A percentile compares a stretch with the other conserved stretches of the same genome.
Evolutionary conservation across 495 filamentous ascomycete genomes (phyloP).

Genomic region (Aspergillus biplanus): DNA sequence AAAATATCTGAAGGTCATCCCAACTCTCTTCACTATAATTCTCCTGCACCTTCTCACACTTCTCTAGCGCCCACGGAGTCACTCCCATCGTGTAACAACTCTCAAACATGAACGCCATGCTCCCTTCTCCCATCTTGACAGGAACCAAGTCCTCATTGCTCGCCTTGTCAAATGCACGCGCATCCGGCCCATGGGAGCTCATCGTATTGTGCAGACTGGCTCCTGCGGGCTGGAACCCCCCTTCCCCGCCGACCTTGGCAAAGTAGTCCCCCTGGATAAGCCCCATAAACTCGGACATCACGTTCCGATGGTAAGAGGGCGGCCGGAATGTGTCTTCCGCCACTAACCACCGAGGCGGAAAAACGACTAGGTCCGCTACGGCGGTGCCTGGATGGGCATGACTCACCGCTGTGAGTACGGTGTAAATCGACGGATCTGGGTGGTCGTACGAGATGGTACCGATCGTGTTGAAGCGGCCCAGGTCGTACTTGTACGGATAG

Average conservation of each 20-base stretch:
- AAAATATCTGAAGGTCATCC: no score
- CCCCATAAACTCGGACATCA: conserved; percentile 72
- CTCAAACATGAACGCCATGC: conserved; percentile 73
- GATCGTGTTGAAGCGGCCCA: conserved; percentile 78
- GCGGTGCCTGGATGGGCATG: conserved; percentile 69
- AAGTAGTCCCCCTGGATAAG: conserved; percentile 67
- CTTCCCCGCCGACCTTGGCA: conserved; percentile 57
- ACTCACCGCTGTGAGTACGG: conserved; percentile 73
- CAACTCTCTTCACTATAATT: no score
- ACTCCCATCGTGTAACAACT: conserved; percentile 19
- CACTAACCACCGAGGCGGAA: conserved; percentile 82
- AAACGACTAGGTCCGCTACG: conserved; percentile 82
- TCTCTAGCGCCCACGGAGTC: no score
- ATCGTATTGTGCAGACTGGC: conserved; percentile 66
- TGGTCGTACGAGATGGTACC: conserved; percentile 77
- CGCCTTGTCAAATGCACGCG: conserved; percentile 59
- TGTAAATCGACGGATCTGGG: conserved; percentile 82
- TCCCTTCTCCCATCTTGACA: conserved; percentile 62
- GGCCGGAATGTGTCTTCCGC: conserved; percentile 80
- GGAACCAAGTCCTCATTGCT: conserved; percentile 61
- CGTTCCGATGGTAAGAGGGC: conserved; percentile 80
- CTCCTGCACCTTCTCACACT: no score
- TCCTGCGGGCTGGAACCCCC: conserved; percentile 63
- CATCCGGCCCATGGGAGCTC: conserved; percentile 66
- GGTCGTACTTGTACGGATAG: conserved; percentile 87